phyloP scores from a whole-genome alignment of 2,329 filamentous ascomycete species.

The Aureobasidium pullulans region DNA sequence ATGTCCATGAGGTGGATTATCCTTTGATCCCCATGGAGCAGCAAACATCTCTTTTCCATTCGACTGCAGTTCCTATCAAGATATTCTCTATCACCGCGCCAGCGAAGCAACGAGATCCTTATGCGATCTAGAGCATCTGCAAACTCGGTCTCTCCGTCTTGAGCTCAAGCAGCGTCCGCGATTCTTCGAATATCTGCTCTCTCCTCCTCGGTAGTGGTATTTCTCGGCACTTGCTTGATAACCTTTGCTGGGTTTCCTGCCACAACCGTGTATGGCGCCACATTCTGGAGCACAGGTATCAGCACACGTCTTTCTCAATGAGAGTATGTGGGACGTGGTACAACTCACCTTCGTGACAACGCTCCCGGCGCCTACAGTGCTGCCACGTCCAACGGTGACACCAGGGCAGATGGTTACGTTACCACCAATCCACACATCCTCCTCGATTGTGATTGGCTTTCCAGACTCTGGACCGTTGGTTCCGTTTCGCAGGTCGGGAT shows the following conservation, averaged over 20 bases:
- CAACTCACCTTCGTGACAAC: constrained; percentile 63
- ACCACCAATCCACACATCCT: constrained; percentile 76
- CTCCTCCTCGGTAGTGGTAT: constrained; percentile 16
- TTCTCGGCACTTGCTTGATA: constrained; percentile 15
- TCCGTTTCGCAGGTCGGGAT: constrained; percentile 67
- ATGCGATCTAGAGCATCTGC: neutral
- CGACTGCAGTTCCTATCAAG: constrained; percentile 27
- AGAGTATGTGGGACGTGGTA: neutral
- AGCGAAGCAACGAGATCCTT: constrained; percentile 13
- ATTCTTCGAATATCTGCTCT: constrained; percentile 16
- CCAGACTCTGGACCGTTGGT: constrained; percentile 68
- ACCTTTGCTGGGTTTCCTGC: constrained; percentile 52
- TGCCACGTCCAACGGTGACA: constrained; percentile 68
- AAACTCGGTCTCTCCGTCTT: neutral
- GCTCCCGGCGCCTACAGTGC: constrained; percentile 69
- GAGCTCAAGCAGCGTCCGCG: constrained; percentile 6
- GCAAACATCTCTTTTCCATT: constrained; percentile 30
- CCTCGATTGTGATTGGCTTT: constrained; percentile 64
- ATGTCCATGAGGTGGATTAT: constrained; percentile 25
- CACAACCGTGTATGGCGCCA: constrained; percentile 56
- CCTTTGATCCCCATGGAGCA: constrained; percentile 24
- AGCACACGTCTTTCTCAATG: neutral
- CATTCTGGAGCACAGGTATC: constrained; percentile 34
- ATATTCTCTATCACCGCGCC: constrained; percentile 22
- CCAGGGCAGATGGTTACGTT: constrained; percentile 67